These are phyloP conservation scores for Arabidopsis hybrid DNA, from an alignment of 441 rosid genomes.

Conservation along the genomic window DNA sequence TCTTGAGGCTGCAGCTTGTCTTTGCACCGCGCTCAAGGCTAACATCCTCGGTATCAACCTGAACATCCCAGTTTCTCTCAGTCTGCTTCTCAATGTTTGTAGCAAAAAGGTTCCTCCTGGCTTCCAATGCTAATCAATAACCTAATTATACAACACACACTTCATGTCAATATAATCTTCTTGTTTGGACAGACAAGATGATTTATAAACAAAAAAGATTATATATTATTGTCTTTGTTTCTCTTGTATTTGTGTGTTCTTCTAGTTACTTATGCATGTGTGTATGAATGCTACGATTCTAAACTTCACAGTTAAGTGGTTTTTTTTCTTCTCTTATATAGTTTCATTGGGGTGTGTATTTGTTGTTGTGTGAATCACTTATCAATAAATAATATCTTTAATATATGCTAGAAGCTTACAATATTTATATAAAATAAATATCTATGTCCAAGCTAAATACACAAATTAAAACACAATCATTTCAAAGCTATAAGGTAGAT, in stretches of 20 bases:
- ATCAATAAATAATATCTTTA: neutral
- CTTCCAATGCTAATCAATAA: conserved; percentile 56
- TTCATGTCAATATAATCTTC: conserved; percentile 22
- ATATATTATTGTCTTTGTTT: neutral
- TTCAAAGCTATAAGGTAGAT: neutral
- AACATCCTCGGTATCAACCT: conserved; percentile 58
- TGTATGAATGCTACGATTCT: neutral
- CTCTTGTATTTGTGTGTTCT: conserved; percentile 11
- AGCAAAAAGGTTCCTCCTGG: conserved; percentile 63
- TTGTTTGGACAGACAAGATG: conserved; percentile 23
- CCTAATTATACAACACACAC: conserved; percentile 23
- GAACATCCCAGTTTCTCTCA: conserved; percentile 58
- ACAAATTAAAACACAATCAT: neutral
- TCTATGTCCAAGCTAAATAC: conserved; percentile 7
- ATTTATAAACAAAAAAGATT: neutral
- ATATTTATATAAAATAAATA: neutral
- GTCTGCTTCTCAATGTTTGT: conserved; percentile 68
- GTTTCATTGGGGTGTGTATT: conserved; percentile 15
- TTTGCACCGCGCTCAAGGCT: conserved; percentile 68
- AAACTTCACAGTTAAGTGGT: neutral
- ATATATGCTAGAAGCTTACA: neutral
- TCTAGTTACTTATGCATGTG: neutral
- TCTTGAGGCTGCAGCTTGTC: conserved; percentile 74
- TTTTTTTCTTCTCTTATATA: conserved; percentile 14
- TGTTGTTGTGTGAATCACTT: conserved; percentile 15